Evolutionary conservation across 108 stramenopile species (phyloP).

Genomic region (Cylindrotheca fusiformis): DNA sequence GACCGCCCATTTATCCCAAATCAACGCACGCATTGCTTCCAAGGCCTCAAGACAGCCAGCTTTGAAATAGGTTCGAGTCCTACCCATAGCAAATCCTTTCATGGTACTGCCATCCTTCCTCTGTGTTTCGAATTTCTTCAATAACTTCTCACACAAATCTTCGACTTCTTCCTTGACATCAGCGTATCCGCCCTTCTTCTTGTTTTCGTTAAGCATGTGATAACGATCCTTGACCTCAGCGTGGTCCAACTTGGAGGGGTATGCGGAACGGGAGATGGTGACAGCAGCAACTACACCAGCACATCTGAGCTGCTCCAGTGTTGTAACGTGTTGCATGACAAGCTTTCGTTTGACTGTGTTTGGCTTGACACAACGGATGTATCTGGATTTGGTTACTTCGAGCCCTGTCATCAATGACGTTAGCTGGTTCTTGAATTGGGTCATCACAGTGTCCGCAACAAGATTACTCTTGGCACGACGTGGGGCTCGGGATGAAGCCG

Average conservation of each 20-base stretch:
- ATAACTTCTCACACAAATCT: constrained; percentile 10
- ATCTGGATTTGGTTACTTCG: constrained; percentile 69
- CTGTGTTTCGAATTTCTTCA: constrained; percentile 33
- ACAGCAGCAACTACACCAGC: constrained; percentile 94
- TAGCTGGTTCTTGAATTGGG: constrained; percentile 80
- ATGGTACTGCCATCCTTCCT: constrained; percentile 14
- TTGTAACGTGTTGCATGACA: constrained; percentile 75
- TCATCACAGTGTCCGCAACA: constrained; percentile 65
- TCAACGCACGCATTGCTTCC: constrained; percentile 41
- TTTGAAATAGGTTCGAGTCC: constrained; percentile 75
- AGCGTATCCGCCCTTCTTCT: constrained; percentile 20
- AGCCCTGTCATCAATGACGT: constrained; percentile 66
- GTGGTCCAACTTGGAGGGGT: constrained; percentile 85
- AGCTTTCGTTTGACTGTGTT: constrained; percentile 70
- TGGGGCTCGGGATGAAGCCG: constrained; percentile 21
- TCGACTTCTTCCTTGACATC: constrained; percentile 16
- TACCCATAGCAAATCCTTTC: constrained; percentile 62
- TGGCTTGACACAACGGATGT: constrained; percentile 87
- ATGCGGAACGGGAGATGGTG: constrained; percentile 87
- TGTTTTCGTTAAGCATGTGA: constrained; percentile 32
- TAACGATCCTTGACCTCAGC: constrained; percentile 65
- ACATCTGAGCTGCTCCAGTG: constrained; percentile 92
- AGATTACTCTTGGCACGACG: constrained; percentile 44
- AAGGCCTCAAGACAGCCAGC: constrained; percentile 70
- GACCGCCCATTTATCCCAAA: constrained; percentile 48